phyloP scores from a whole-genome alignment of 306 rosid species.

The Potentilla sterilis region DNA sequence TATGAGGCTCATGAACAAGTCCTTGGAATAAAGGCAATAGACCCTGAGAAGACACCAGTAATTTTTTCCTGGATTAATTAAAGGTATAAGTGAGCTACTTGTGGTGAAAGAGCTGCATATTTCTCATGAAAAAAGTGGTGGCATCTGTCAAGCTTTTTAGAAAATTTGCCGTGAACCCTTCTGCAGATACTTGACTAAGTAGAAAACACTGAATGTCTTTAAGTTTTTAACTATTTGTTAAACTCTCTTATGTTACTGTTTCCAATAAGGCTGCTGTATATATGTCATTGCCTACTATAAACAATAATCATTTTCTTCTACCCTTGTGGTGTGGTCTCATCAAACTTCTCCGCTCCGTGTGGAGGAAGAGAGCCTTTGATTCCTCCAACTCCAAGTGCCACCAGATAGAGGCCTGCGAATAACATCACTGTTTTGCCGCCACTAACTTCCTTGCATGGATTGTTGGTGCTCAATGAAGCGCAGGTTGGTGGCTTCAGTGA shows the following conservation, averaged over 20 bases:
- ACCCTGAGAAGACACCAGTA: conserved; percentile 9
- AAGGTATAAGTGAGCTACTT: too few relatives aligned
- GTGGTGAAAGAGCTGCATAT: too few relatives aligned
- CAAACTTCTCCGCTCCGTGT: conserved; percentile 83
- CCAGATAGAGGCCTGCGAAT: conserved; percentile 69
- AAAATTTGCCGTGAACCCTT: not conserved
- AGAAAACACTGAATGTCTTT: too few relatives aligned
- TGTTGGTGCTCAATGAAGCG: conserved; percentile 26
- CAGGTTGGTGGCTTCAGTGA: conserved; percentile 64
- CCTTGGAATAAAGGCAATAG: conserved; percentile 9
- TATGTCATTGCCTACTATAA: not conserved
- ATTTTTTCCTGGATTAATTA: conserved; percentile 12
- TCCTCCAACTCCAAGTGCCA: conserved; percentile 87
- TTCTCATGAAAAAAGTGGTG: conserved; percentile 19
- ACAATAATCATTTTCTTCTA: not conserved
- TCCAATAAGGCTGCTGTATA: too few relatives aligned
- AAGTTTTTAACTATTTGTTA: not conserved
- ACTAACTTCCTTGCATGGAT: conserved; percentile 46
- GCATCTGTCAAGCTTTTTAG: not conserved
- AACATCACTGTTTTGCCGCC: conserved; percentile 51
- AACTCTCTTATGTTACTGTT: not conserved
- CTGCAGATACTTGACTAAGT: not conserved
- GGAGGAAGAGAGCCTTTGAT: conserved; percentile 85
- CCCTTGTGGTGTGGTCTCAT: conserved; percentile 54
- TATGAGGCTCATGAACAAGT: conserved; percentile 16